Evolutionary conservation across 495 filamentous ascomycete genomes (phyloP).

Genomic region (Daldinia grandis): DNA sequence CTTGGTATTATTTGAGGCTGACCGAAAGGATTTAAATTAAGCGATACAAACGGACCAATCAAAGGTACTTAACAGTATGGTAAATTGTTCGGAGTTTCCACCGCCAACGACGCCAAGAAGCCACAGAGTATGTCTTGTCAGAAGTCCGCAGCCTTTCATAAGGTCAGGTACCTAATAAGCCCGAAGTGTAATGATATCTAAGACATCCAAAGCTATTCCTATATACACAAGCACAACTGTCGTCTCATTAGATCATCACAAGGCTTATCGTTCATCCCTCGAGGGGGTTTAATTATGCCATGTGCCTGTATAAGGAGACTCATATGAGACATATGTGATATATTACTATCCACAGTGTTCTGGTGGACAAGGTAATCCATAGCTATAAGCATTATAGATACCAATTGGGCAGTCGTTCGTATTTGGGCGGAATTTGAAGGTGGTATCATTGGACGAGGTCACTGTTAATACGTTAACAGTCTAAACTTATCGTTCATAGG

Average conservation of each 20-base stretch:
- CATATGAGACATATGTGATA: too few species aligned
- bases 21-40: neutral
- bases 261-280: neutral
- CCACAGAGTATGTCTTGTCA: neutral
- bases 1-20: too few species aligned
- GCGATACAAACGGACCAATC: neutral
- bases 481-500: neutral
- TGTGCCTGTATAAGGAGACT: neutral
- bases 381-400: constrained; percentile 31
- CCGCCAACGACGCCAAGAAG: neutral
- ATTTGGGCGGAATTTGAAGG: constrained; percentile 24
- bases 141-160: neutral
- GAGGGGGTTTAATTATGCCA: neutral
- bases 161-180: neutral
- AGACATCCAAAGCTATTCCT: neutral
- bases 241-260: neutral
- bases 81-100: neutral
- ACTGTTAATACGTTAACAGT: constrained; percentile 15
- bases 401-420: constrained; percentile 28
- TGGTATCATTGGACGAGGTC: constrained; percentile 32
- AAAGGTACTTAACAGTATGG: neutral
- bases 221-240: neutral
- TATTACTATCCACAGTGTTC: constrained; percentile 9
- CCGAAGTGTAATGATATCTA: neutral
- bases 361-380: constrained; percentile 27